A percentile compares a stretch with the other conserved stretches of the same genome.
Evolutionary conservation across 2,329 filamentous ascomycete species (phyloP).

Genomic region (Cordyceps javanica): DNA sequence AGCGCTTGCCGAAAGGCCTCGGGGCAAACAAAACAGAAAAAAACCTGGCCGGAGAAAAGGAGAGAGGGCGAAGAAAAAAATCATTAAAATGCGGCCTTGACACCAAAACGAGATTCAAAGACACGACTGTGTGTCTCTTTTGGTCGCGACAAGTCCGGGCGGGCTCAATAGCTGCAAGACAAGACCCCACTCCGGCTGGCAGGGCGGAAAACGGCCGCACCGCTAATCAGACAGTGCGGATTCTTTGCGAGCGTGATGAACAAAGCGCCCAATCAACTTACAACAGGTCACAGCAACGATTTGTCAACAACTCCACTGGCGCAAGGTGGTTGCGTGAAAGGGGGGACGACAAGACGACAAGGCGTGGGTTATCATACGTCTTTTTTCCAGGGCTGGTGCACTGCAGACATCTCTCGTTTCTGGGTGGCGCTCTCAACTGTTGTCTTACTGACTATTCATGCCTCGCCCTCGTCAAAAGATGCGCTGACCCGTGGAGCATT

Average conservation of each 20-base stretch:
- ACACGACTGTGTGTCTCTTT: background rate
- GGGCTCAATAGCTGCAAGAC: background rate
- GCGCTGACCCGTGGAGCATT: no score
- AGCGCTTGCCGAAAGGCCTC: no score
- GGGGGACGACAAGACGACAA: no score
- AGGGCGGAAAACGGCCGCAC: constrained; percentile 1
- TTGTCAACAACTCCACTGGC: background rate
- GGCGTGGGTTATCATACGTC: background rate
- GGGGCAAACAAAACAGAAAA: no score
- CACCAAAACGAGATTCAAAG: background rate
- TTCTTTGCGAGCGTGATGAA: background rate
- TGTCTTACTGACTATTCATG: background rate
- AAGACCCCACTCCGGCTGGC: background rate
- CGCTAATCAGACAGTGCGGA: background rate
- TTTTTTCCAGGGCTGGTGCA: background rate
- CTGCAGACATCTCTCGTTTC: background rate
- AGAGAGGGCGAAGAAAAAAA: background rate
- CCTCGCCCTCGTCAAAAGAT: background rate
- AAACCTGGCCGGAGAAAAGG: no score
- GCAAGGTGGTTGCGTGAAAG: background rate
- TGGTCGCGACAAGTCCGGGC: no score
- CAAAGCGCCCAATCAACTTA: background rate
- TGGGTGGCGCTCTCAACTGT: background rate
- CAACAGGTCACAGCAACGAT: no score
- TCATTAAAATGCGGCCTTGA: background rate